Percentiles rank a stretch among this genome's conserved stretches.
Evolutionary conservation across 31 red algal species (phyloP).

Genomic region (Bonnemaisonia californica): DNA sequence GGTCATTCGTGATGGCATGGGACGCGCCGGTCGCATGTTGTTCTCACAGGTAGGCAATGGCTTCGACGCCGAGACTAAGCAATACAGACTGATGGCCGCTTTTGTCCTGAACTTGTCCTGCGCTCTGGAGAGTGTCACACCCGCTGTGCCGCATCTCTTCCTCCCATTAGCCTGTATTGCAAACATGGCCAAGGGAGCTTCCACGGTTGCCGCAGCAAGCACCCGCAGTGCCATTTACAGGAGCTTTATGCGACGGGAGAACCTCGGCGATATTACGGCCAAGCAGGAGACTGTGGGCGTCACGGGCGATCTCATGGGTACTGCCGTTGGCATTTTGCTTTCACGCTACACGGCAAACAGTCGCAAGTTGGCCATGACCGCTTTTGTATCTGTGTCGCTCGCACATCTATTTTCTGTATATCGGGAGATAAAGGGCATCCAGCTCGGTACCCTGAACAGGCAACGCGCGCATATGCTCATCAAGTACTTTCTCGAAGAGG

Average conservation of each 20-base stretch:
- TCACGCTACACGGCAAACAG: constrained; percentile 62
- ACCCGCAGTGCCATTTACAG: constrained; percentile 88
- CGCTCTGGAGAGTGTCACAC: constrained; percentile 86
- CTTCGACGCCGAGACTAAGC: constrained; percentile 95
- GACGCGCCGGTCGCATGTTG: constrained; percentile 84
- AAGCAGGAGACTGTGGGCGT: constrained; percentile 93
- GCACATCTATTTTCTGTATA: constrained; percentile 86
- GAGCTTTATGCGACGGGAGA: constrained; percentile 90
- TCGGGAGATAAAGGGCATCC: constrained; percentile 85
- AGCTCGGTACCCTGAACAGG: constrained; percentile 91
- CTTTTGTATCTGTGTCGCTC: constrained; percentile 77
- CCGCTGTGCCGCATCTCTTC: constrained; percentile 75
- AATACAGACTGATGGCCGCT: constrained; percentile 84
- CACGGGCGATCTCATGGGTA: constrained; percentile 85
- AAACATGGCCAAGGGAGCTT: constrained; percentile 95
- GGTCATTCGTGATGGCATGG: constrained; percentile 96
- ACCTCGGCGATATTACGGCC: constrained; percentile 95
- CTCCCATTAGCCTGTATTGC: constrained; percentile 87
- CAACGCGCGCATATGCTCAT: constrained; percentile 93
- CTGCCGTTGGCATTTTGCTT: constrained; percentile 83
- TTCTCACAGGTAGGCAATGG: constrained; percentile 87
- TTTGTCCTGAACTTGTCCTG: constrained; percentile 88
- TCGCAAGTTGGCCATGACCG: constrained; percentile 44
- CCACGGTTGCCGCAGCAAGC: constrained; percentile 85
- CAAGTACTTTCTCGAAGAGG: constrained; percentile 81